A percentile compares a stretch with the other conserved stretches of the same genome.
Conservation (phyloP, 2,329 filamentous ascomycete genomes). For the Daldinia sp. region DNA sequence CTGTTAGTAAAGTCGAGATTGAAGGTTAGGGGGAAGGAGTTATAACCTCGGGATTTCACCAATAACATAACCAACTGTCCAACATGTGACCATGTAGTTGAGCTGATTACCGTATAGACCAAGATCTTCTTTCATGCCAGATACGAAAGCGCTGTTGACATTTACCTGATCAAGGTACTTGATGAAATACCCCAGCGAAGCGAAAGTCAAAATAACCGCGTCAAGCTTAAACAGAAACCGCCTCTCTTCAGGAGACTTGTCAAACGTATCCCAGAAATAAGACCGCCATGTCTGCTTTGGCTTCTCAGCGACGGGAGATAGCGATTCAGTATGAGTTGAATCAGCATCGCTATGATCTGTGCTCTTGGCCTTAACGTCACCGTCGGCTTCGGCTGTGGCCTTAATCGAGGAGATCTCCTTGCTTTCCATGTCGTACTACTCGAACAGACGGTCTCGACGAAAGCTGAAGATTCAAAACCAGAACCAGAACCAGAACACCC, state of each 20-base stretch:
- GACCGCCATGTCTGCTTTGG: conserved; percentile 60
- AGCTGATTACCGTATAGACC: conserved; percentile 57
- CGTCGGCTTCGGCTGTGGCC: conserved; percentile 12
- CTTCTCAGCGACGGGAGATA: conserved; percentile 39
- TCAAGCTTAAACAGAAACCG: conserved; percentile 59
- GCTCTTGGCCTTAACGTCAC: conserved; percentile 19
- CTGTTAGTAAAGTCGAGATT: conserved; percentile 23
- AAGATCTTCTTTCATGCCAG: conserved; percentile 60
- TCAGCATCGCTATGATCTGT: conserved; percentile 30
- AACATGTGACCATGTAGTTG: conserved; percentile 51
- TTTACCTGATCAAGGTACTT: conserved; percentile 55
- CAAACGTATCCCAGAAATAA: conserved; percentile 63
- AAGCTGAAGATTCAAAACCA: background rate
- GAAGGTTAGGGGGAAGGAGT: background rate
- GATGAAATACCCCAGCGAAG: conserved; percentile 59
- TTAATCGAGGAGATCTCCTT: conserved; percentile 31
- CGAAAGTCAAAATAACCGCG: conserved; percentile 56
- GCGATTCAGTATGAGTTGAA: conserved; percentile 25
- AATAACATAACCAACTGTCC: conserved; percentile 51
- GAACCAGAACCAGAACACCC: background rate
- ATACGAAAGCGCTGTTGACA: conserved; percentile 59
- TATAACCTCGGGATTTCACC: conserved; percentile 51
- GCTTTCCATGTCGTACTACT: conserved; percentile 25
- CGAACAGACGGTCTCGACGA: background rate
- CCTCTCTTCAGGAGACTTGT: conserved; percentile 57